Percentiles rank a stretch among this genome's conserved stretches.
Conservation (phyloP, 2,329 filamentous ascomycete genomes). For the Macrophomina phaseolina region DNA sequence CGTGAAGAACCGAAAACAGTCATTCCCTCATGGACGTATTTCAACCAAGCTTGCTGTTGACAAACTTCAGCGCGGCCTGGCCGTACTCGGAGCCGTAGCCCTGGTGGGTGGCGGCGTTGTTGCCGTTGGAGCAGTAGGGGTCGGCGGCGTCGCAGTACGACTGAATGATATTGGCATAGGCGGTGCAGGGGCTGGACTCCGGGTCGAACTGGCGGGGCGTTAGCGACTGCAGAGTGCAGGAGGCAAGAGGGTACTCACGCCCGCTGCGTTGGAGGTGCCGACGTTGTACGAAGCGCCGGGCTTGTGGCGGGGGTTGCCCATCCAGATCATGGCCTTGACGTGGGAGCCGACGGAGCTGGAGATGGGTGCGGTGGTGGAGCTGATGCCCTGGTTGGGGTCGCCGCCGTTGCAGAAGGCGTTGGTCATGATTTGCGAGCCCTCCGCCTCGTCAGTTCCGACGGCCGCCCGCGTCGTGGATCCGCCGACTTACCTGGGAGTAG, state of each 20-base stretch:
- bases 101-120: background rate
- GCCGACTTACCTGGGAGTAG: constrained; percentile 60
- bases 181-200: background rate
- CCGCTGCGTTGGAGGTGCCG: constrained; percentile 34
- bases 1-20: background rate
- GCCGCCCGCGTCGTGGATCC: too few relatives aligned
- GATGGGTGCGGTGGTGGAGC: background rate
- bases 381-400: constrained; percentile 1
- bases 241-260: background rate
- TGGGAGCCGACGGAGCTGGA: constrained; percentile 31
- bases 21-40: background rate
- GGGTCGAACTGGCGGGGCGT: background rate
- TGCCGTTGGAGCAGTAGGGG: constrained; percentile 15
- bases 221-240: too few relatives aligned
- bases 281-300: constrained; percentile 18
- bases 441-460: background rate
- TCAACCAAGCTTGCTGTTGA: constrained; percentile 57
- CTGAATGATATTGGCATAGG: constrained; percentile 10
- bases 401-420: constrained; percentile 18
- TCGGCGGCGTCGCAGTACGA: constrained; percentile 16
- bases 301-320: constrained; percentile 19
- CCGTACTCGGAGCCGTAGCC: constrained; percentile 35
- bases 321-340: constrained; percentile 17
- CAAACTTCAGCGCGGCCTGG: constrained; percentile 63
- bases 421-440: constrained; percentile 19